A percentile compares a stretch with the other conserved stretches of the same genome.
These are phyloP conservation scores for Anacardium occidentale DNA, from an alignment of 345 rosid genomes.

Conservation along the genomic window DNA sequence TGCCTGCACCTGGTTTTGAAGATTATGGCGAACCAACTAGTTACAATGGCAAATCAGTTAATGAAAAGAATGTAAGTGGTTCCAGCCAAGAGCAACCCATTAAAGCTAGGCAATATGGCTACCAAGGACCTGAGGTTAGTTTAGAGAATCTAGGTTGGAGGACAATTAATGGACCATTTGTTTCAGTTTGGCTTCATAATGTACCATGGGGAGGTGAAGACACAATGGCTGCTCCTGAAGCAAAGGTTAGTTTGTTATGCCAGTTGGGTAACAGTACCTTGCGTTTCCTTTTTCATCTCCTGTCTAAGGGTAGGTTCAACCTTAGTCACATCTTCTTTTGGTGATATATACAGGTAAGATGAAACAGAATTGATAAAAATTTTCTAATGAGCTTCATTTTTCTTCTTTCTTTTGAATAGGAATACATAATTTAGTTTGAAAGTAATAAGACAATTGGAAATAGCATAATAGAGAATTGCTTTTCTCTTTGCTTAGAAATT, in stretches of 20 bases:
- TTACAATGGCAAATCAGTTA: slow-evolving; percentile 15
- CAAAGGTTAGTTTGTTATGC: slow-evolving; percentile 59
- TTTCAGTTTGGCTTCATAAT: slow-evolving; percentile 95
- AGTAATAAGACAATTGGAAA: no score
- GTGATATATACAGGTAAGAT: no score
- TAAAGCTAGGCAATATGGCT: slow-evolving; percentile 34
- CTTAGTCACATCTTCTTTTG: no score
- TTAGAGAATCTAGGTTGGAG: slow-evolving; percentile 63
- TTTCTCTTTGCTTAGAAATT: neutral
- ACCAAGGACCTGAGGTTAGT: slow-evolving; percentile 63
- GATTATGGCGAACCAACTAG: slow-evolving; percentile 58
- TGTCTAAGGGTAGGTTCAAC: neutral
- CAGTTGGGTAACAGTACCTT: neutral
- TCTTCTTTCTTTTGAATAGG: no score
- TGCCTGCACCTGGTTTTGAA: slow-evolving; percentile 95
- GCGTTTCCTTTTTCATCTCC: neutral
- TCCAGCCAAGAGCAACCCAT: slow-evolving; percentile 30
- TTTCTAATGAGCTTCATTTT: no score
- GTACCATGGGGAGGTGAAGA: slow-evolving; percentile 92
- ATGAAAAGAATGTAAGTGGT: neutral
- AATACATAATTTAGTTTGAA: no score
- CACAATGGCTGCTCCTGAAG: slow-evolving; percentile 86
- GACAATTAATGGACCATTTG: slow-evolving; percentile 80
- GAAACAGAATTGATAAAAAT: no score
- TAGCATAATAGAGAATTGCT: no score